Percentiles rank a stretch among this genome's conserved stretches.
These are phyloP conservation scores for Opeltia flavorubescens DNA, from an alignment of 495 filamentous ascomycete species.

Conservation along the genomic window DNA sequence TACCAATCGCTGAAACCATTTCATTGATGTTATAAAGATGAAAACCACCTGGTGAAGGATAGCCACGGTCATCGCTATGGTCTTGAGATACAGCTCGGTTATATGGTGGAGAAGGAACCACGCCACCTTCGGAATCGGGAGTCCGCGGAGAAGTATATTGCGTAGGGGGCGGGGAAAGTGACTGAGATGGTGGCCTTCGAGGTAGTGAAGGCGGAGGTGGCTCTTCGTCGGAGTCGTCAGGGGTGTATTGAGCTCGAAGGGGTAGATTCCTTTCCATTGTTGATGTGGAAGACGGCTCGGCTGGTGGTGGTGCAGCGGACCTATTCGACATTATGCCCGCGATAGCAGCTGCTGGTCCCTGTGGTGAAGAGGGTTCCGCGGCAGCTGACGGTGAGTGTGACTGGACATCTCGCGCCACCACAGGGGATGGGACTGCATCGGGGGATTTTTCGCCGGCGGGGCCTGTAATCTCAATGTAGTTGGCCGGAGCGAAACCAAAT, in stretches of 20 bases:
- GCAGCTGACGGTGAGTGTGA: constrained; percentile 10
- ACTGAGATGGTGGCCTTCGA: constrained; percentile 49
- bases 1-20: constrained; percentile 86
- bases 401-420: constrained; percentile 5
- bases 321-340: constrained; percentile 54
- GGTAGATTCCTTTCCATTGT: constrained; percentile 29
- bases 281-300: constrained; percentile 17
- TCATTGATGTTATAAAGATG: constrained; percentile 94
- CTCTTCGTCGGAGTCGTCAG: constrained; percentile 47
- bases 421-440: constrained; percentile 17
- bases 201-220: constrained; percentile 53
- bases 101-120: constrained; percentile 44
- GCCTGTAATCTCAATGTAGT: constrained; percentile 69
- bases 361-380: constrained; percentile 24
- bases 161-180: constrained; percentile 35
- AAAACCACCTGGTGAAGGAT: constrained; percentile 58
- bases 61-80: constrained; percentile 21
- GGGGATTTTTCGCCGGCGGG: constrained; percentile 11
- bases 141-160: constrained; percentile 35
- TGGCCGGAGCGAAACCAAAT: constrained; percentile 92
- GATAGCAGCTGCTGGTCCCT: constrained; percentile 56
- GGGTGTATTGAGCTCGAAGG: constrained; percentile 37
- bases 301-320: constrained; percentile 19
- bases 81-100: constrained; percentile 34
- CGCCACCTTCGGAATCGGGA: constrained; percentile 23